A percentile compares a stretch with the other conserved stretches of the same genome.
Evolutionary conservation across 306 rosid species (phyloP).

Genomic region (Luffa acutangula): DNA sequence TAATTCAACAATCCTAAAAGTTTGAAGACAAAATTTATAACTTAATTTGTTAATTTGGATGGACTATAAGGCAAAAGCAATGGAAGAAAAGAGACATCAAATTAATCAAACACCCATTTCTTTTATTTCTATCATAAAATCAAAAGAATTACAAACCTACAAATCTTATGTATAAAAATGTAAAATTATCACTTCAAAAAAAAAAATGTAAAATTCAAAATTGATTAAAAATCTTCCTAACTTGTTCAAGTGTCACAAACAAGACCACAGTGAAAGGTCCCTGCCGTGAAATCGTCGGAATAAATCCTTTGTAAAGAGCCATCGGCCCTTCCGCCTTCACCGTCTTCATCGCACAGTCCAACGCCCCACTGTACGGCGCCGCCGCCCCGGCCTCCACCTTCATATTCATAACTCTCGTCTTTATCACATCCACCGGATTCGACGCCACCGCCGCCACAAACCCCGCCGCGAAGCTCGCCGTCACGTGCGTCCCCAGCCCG

Average conservation of each 20-base stretch:
- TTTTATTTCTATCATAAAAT: too few relatives aligned
- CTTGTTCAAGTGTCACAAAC: conserved; percentile 80
- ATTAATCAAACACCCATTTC: too few relatives aligned
- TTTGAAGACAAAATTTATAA: too few relatives aligned
- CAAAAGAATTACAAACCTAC: too few relatives aligned
- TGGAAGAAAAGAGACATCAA: too few relatives aligned
- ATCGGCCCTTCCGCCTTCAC: conserved; percentile 64
- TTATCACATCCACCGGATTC: conserved; percentile 80
- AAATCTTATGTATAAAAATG: too few relatives aligned
- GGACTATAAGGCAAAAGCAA: too few relatives aligned
- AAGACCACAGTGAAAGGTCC: conserved; percentile 81
- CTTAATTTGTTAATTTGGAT: too few relatives aligned
- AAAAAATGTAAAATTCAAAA: conserved; percentile 18
- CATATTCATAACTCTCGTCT: conserved; percentile 89
- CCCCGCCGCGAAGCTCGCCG: conserved; percentile 80
- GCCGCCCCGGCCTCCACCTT: conserved; percentile 43
- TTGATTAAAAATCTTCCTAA: conserved; percentile 47
- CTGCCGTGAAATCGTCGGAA: conserved; percentile 76
- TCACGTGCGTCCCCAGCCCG: conserved; percentile 65
- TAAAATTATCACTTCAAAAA: too few relatives aligned
- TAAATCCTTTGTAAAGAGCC: conserved; percentile 77
- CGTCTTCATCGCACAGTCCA: conserved; percentile 68
- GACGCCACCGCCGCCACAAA: conserved; percentile 87
- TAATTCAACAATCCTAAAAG: too few relatives aligned
- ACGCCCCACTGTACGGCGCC: conserved; percentile 54